Percentiles rank a stretch among this genome's conserved stretches.
Evolutionary conservation across 768 basidiomycete species (phyloP).

Genomic region (Phlegmacium glaucopus): DNA sequence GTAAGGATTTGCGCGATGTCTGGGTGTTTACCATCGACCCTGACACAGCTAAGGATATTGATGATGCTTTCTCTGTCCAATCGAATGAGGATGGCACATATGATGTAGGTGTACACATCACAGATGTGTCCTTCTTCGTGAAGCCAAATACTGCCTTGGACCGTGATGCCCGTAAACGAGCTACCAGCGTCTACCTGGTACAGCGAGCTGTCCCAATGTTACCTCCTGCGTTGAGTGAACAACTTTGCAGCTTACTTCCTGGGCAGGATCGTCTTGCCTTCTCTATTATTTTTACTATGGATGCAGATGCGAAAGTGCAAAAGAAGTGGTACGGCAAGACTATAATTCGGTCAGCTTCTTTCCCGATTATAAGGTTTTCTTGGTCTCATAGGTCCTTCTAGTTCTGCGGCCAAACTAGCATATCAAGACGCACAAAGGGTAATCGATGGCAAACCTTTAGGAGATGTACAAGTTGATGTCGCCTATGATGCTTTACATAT

Average conservation of each 20-base stretch:
- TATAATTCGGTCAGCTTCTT: conserved; percentile 70
- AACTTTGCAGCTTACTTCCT: conserved; percentile 88
- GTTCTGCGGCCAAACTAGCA: conserved; percentile 82
- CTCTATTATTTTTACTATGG: conserved; percentile 85
- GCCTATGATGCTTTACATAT: conserved; percentile 62
- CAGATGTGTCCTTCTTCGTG: conserved; percentile 94
- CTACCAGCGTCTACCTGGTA: conserved; percentile 95
- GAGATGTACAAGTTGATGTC: conserved; percentile 45
- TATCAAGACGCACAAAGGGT: conserved; percentile 81
- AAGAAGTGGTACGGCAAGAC: conserved; percentile 95
- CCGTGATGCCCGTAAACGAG: conserved; percentile 95
- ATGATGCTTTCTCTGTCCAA: conserved; percentile 92
- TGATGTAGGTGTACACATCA: conserved; percentile 92
- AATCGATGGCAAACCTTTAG: conserved; percentile 69
- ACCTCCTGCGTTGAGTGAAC: conserved; percentile 88
- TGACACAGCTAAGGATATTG: conserved; percentile 82
- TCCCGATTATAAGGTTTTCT: background rate
- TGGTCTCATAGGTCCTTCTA: conserved; percentile 26
- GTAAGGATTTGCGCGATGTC: conserved; percentile 83
- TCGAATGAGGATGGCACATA: conserved; percentile 88
- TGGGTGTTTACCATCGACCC: conserved; percentile 96
- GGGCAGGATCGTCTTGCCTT: conserved; percentile 89
- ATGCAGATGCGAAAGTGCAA: conserved; percentile 73
- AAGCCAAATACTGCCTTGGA: conserved; percentile 96
- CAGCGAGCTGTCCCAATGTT: conserved; percentile 98